Conservation (phyloP, 306 rosid species). For the Erythrophleum fordii region DNA sequence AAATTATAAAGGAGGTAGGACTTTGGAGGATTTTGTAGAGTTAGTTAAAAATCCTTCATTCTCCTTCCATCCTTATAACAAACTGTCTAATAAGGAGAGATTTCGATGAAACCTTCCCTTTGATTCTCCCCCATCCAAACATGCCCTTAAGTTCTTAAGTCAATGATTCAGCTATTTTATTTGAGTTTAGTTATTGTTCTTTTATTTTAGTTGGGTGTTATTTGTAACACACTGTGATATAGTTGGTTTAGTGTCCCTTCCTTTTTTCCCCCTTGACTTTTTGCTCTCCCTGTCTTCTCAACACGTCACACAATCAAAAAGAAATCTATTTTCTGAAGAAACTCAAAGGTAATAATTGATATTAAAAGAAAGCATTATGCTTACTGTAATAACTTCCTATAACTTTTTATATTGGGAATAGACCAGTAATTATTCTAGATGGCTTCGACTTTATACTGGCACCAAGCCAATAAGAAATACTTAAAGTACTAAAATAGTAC, state of each 20-base stretch:
- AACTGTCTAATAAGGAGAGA: too few relatives aligned
- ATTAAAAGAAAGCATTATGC: too few relatives aligned
- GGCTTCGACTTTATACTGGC: not conserved
- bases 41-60: too few relatives aligned
- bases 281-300: not conserved
- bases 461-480: not conserved
- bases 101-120: too few relatives aligned
- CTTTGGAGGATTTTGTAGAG: too few relatives aligned
- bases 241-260: not conserved
- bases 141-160: not conserved
- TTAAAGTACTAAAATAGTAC: not conserved
- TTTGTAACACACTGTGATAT: not conserved
- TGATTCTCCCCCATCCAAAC: too few relatives aligned
- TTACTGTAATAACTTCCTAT: too few relatives aligned
- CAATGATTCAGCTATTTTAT: not conserved
- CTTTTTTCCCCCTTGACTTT: not conserved
- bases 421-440: not conserved
- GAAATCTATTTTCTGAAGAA: too few relatives aligned
- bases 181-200: not conserved
- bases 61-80: too few relatives aligned
- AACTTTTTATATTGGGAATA: not conserved
- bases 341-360: too few relatives aligned
- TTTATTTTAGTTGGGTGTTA: not conserved
- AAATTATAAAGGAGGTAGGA: too few relatives aligned
- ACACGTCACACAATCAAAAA: too few relatives aligned